Evolutionary conservation across 306 rosid genomes (phyloP), one percentile per base, ranked within the genome.

Genomic region (Oxytropis ochrocephala): DNA sequence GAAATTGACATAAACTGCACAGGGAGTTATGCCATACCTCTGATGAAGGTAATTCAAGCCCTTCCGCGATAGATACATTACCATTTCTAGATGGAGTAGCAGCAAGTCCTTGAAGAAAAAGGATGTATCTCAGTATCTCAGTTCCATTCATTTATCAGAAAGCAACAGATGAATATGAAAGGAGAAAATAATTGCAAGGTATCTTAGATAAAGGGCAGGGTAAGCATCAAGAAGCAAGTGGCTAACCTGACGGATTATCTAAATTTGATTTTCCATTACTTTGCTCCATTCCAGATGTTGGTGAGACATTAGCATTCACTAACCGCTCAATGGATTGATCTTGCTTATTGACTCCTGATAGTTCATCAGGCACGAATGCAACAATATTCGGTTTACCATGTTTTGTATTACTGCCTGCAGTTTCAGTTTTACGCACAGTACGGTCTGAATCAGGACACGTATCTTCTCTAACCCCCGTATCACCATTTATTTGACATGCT

Each of bases 191-290:
- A 24, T 49, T 76, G 44, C 50, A 49, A 53, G 66, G 36, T 61
- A 38, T 71, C 42, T 33, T 42, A 67, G 29, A 42, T 41, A 63
- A 72, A 76, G 30, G 52, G 36, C 9, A 47, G 69, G 51, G 51
- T 72, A 60, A 79, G 61, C 27, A 14, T 50, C 53, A 21, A 76
- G 43, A 33, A 61, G 36, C 18, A 73, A 75, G 73, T 46, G 21
- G 48, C 85, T 75, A 68, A 91, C 97, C 99, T 85, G 96, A 83
- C 72, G 87, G 69, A 64, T 80, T 83, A 61, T 91, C 92, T 74
- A 57, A 53, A 71, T 85, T 81, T 13, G 83, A 59, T 75, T 78
- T 85, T 74, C 89, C 96, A 82, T 81, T 91, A 78, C 67, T 83
- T 73, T 76, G 91, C 73, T 87, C 95, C 73, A 65, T 70, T 60